phyloP scores from a whole-genome alignment of 306 rosid species.

The Calophaca sinica region DNA sequence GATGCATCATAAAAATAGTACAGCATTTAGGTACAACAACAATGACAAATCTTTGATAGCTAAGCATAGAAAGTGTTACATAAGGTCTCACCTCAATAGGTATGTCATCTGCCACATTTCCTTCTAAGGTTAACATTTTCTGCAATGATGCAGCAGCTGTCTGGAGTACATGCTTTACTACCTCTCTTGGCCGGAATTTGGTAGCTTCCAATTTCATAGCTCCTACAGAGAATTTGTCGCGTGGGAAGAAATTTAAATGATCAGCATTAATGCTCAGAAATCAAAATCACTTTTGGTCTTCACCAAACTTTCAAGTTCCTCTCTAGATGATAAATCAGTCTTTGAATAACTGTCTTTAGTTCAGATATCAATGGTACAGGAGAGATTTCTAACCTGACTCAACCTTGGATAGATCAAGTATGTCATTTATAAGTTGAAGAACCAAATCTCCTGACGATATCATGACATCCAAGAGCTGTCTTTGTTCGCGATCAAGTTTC shows the following conservation, averaged over 20 bases:
- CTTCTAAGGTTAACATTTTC: conserved; percentile 85
- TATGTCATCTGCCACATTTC: conserved; percentile 85
- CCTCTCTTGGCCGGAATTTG: conserved; percentile 93
- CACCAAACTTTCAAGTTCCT: not conserved
- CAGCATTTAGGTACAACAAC: not conserved
- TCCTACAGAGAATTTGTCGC: conserved; percentile 57
- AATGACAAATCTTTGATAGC: not conserved
- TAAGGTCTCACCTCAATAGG: conserved; percentile 78
- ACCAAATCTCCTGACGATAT: conserved; percentile 98
- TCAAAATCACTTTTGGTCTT: conserved; percentile 23
- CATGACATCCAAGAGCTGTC: conserved; percentile 89
- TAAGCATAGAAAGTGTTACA: not conserved
- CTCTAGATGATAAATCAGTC: conserved; percentile 18
- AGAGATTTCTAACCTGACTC: conserved; percentile 84
- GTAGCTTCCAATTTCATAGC: conserved; percentile 99
- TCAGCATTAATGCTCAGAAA: conserved; percentile 13
- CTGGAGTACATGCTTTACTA: conserved; percentile 92
- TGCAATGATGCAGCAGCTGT: conserved; percentile 96
- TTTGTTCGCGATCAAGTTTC: conserved; percentile 87
- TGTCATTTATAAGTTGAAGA: conserved; percentile 96
- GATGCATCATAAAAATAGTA: not conserved
- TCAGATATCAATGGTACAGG: conserved; percentile 5
- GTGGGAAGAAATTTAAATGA: conserved; percentile 25
- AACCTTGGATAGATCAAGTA: conserved; percentile 98
- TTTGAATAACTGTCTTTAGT: conserved; percentile 1